Base-by-base conservation (phyloP, 108 stramenopile genomes). In the Skeletonema potamos region DNA sequence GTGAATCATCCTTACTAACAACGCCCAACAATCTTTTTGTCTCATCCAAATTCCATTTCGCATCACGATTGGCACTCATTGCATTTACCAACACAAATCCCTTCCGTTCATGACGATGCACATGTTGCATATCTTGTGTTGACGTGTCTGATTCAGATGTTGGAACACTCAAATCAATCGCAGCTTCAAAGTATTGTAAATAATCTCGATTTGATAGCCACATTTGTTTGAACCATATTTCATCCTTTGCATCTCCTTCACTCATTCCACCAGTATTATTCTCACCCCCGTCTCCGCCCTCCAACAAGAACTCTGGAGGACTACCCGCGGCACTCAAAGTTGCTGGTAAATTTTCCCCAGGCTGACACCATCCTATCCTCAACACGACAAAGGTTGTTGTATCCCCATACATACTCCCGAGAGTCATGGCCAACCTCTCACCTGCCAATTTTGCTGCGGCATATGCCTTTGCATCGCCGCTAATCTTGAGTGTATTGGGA, bases 361-460 rank as follows among this genome's bases (percentile, higher is more conserved):
- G 82, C 41, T 82, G 82, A 63, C 82, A 82, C 58, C 77, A 79
- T 55, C 77, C 77, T 34, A 79, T 68, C 33, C 77, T 66, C 58
- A 79, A 68, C 1, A 73, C 72, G 18, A 79, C 65, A 62, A 79
- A 79, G 32, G 32, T n/a, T 5, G 77, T 73, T 9, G 32, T 73
- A 33, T 64, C 72, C 2, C 65, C 55, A 37, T 68, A 60, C 33
- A 62, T 48, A 27, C 37, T 54, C 5, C 64, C 77, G n/a, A 82
- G 58, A 3, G 82, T 69, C 73, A 68, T 74, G 51, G 73, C 72
- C 34, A 82, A 56, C 26, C 77, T 58, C 48, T 82, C 82, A 27
- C 64, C 77, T n/a, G 82, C 82, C 54, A 82, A 48, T 62, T 82
- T 82, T 13, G 82, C 77, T n/a, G 82, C 73, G 51, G 77, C 82